Conservation (phyloP, 768 basidiomycete genomes). For the Leccinum longicurvipes region DNA sequence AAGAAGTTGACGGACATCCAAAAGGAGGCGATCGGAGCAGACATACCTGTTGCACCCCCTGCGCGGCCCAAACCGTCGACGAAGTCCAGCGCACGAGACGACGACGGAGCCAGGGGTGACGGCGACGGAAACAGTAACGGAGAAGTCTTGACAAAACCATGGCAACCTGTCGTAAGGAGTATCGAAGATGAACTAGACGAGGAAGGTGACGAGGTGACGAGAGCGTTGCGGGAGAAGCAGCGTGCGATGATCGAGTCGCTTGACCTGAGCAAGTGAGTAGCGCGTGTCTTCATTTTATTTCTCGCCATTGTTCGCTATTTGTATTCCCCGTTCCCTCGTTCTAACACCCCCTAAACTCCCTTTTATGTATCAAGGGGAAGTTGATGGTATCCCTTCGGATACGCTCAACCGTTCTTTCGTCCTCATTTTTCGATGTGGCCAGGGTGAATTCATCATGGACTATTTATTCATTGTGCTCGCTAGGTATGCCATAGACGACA, state of each 20-base stretch:
- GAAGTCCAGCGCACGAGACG: slow-evolving; percentile 13
- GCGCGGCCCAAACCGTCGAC: slow-evolving; percentile 8
- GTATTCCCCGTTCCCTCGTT: background rate
- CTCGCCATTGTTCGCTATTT: background rate
- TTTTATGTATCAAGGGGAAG: background rate
- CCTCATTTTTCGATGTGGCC: background rate
- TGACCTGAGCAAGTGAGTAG: slow-evolving; percentile 80
- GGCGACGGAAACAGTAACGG: slow-evolving; percentile 2
- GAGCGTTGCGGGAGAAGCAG: slow-evolving; percentile 62
- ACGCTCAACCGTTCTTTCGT: background rate
- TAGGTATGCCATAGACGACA: slow-evolving; percentile 75
- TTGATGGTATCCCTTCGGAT: background rate
- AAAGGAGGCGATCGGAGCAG: slow-evolving; percentile 69
- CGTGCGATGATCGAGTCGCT: slow-evolving; percentile 84
- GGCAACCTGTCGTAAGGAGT: slow-evolving; percentile 44
- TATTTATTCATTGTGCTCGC: background rate
- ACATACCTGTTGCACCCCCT: slow-evolving; percentile 46
- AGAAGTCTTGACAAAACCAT: slow-evolving; percentile 17
- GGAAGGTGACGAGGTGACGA: slow-evolving; percentile 68
- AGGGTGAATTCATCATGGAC: background rate
- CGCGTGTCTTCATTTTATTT: background rate
- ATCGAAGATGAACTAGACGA: slow-evolving; percentile 72
- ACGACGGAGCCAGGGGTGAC: slow-evolving; percentile 2
- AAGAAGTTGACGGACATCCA: slow-evolving; percentile 74
- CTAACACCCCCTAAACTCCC: slow-evolving; percentile 8